Base-by-base conservation (phyloP, 2,329 filamentous ascomycete species). In the Botrytis medusae region DNA sequence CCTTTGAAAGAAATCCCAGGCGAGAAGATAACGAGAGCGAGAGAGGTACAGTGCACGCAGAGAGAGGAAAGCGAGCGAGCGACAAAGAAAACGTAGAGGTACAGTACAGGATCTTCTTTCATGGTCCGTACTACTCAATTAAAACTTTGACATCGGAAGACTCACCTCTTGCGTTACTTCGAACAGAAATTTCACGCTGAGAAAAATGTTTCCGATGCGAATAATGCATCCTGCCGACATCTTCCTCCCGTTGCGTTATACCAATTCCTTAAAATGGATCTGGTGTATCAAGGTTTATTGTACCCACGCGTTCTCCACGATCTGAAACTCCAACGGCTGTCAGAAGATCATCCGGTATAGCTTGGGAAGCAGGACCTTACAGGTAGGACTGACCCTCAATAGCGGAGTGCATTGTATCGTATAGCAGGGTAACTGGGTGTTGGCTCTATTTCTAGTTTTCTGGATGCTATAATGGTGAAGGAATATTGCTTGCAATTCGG, bases 301-400 rank as follows among this genome's bases (percentile, higher is more conserved):
- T 76, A 65, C 75, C 78, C 77, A 79, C 78, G 75, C 76, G 77
- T 80, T 79, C 78, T 73, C 74, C 72, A 74, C 68, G 69, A 75
- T 77, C 76, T 80, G 78, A 80, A 77, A 80, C 78, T 69, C 59
- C 68, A 76, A 76, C 76, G 75, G 77, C 76, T 78, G 76, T 77
- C 75, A 78, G 48, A 73, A 71, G 68, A 73, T 73, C 72, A 71
- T 71, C 72, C 48, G 72, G 72, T 71, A 71, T 73, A 44, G 63
- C 51, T 32, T 48, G 16, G 48, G 51, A 69, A 44, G n/a, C 65
- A 69, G 51, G 51, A 69, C 48, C 37, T 57, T 42, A 42, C 48
- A 69, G 65, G 65, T 69, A 57, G 65, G 37, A 69, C 65, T 57
- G 65, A 57, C 37, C 48, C 65, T 69, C 48, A 69, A 44, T 42